Conservation (phyloP, 2,329 filamentous ascomycete species). For the Verticillium albo-atrum region DNA sequence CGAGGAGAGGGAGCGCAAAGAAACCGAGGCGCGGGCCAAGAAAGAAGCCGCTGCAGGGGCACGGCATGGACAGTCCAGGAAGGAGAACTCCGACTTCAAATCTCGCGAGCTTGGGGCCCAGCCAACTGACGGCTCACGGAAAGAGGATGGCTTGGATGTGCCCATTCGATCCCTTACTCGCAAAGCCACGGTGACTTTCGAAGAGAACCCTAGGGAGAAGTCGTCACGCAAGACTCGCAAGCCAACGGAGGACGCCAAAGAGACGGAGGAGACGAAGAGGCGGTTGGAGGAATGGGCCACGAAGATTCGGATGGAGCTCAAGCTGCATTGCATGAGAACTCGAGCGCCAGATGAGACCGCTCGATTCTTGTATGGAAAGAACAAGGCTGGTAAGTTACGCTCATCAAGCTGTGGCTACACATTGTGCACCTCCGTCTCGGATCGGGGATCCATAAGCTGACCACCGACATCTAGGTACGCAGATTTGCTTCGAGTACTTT, state of each 20-base stretch:
- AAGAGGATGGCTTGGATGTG: neutral
- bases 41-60: neutral
- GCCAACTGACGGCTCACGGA: neutral
- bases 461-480: constrained; percentile 9
- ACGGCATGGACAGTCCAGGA: neutral
- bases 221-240: neutral
- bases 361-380: constrained; percentile 20
- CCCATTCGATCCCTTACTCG: neutral
- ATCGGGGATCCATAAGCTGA: neutral
- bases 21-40: neutral
- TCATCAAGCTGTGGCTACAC: too few relatives aligned
- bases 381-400: constrained; percentile 6
- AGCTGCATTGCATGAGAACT: constrained; percentile 18
- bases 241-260: neutral
- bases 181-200: neutral
- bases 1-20: neutral
- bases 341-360: constrained; percentile 14
- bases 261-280: neutral
- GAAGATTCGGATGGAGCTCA: constrained; percentile 5
- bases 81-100: neutral
- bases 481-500: constrained; percentile 20
- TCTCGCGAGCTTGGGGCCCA: neutral
- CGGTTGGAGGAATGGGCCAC: neutral
- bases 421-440: neutral
- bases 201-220: neutral